Conservation (phyloP, 108 stramenopile species). For the Skeletonema menzelii region DNA sequence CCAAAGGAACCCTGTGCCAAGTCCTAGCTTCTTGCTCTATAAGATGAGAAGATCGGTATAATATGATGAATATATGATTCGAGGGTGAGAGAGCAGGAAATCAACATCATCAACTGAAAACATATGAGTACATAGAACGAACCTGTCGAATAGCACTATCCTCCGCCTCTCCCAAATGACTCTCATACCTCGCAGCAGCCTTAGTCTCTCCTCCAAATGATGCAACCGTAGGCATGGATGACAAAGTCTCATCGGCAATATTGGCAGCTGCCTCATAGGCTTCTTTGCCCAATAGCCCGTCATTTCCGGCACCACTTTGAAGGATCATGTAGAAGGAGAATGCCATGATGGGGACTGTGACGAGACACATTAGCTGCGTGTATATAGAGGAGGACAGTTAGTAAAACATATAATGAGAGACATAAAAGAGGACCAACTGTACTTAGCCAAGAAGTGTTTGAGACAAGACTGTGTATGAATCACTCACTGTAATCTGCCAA, state of each 20-base stretch:
- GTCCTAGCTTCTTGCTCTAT: conserved; percentile 30
- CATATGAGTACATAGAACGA: background rate
- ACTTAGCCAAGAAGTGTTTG: background rate
- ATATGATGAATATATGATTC: too few species aligned
- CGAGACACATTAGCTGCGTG: conserved; percentile 19
- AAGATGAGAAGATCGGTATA: background rate
- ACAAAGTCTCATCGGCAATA: conserved; percentile 38
- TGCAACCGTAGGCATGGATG: conserved; percentile 30
- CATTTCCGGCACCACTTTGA: conserved; percentile 26
- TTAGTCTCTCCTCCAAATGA: conserved; percentile 30
- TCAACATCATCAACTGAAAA: too few species aligned
- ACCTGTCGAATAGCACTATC: conserved; percentile 33
- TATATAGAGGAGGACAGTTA: background rate
- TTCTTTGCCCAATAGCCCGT: conserved; percentile 32
- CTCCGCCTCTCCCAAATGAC: conserved; percentile 30
- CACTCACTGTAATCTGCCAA: conserved; percentile 28
- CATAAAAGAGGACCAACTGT: background rate
- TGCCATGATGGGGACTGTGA: conserved; percentile 22
- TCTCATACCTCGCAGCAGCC: conserved; percentile 24
- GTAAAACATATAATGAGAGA: background rate
- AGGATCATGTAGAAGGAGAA: conserved; percentile 29
- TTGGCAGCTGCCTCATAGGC: conserved; percentile 46
- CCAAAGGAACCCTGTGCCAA: conserved; percentile 28
- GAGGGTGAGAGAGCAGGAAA: too few species aligned
- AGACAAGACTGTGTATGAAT: background rate